Base-by-base conservation (phyloP, 2,329 filamentous ascomycete genomes). In the Penicillium sp. region DNA sequence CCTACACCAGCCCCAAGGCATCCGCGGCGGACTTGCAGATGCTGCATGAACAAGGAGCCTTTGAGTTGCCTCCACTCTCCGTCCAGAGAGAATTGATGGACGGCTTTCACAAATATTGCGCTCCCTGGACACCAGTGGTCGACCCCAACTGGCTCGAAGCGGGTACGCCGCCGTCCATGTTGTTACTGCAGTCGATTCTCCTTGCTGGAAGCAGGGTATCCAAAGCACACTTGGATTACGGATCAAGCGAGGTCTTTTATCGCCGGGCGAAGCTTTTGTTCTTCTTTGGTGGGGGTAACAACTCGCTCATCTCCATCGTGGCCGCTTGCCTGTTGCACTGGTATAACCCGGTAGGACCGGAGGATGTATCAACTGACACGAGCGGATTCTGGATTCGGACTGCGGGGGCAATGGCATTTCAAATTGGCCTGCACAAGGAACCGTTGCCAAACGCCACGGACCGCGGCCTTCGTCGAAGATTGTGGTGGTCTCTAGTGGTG, bases 401-500 rank as follows among this genome's bases (percentile, higher is more conserved):
- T 2, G 65, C 65, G n/a, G 60, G 63, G 5, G 64, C 65, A 2
- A 57, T 70, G 43, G 66, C 67, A 0, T 69, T 69, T 48, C 67
- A 70, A 41, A 58, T 69, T 25, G 67, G 67, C 2, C 48, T 70
- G n/a, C 67, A 70, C 39, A 60, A 65, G 20, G 66, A 70, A 29
- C 66, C 67, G 4, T 59, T 51, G 1, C 53, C 53, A 3, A 62
- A 63, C 36, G 43, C 53, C 28, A 47, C 49, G 17, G 59, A 69
- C 39, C 58, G 61, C 20, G 62, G 59, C 5, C 49, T 70, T n/a
- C 57, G 67, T 25, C 62, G 62, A 34, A 56, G 68, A 26, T 47
- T 72, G n/a, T 72, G 68, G 68, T 72, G 69, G 69, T 67, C 66
- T 15, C 43, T 72, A 2, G 65, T 71, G 6, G 66, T 68, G 33